Base-by-base conservation (phyloP, 2,329 filamentous ascomycete genomes). In the Plenodomus biglobosus region DNA sequence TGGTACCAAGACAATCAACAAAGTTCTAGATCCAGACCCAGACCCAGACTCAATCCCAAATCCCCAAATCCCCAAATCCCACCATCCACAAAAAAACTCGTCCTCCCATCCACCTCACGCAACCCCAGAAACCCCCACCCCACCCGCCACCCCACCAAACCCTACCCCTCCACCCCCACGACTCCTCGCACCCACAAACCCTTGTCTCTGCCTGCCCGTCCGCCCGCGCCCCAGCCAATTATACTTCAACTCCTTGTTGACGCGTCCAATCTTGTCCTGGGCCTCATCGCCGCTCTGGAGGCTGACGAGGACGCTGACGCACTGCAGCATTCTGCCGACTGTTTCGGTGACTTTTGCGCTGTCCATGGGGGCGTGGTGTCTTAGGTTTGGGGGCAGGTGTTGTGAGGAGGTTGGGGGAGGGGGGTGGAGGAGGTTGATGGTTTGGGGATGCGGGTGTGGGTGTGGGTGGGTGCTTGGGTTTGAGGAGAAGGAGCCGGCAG, bases 211-310 rank as follows among this genome's bases (percentile, higher is more conserved):
- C 55, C 94, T 80, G 0, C 94, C 94, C 3, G 91, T 97, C 30
- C 94, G 77, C 0, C 92, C 92, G 39, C 94, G 80, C 0, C 92
- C 92, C 1, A 99, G 80, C 94, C 94, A 99, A 71, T 99, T 99
- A 63, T 96, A 84, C 74, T 97, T 99, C 52, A 99, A 77, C 61
- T 94, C 85, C 66, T 90, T 87, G 48, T 87, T 90, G 53, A 99
- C 76, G 64, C 92, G 83, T 53, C 92, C 87, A 64, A 97, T 87
- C 72, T 87, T 90, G 47, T 80, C 81, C 66, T 92, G 89, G 1
- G 83, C 80, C 32, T 87, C 84, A 55, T 95, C 90, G 8, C 82
- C 82, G 1, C 80, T 84, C 64, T 84, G 86, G 11, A 95, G 82
- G 53, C 85, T 86, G 2, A 90, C 88, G 18, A 99, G 78, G 7